A percentile compares a stretch with the other conserved stretches of the same genome.
Conservation (phyloP, 2,329 filamentous ascomycete species). For the Colletotrichum echinochloae region DNA sequence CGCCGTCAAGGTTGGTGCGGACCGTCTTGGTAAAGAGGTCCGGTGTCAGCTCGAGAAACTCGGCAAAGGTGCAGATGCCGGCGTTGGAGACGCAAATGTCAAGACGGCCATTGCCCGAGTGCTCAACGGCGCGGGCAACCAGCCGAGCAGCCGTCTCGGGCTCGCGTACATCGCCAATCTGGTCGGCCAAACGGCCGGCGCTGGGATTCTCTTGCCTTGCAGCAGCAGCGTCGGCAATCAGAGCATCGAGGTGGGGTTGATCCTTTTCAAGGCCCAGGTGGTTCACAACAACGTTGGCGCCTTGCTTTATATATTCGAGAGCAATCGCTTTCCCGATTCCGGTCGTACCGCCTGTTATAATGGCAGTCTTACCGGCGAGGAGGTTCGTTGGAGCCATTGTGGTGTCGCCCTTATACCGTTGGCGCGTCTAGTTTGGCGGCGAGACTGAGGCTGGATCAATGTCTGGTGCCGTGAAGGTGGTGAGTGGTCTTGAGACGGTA, state of each 20-base stretch:
- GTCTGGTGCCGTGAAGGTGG: slow-evolving; percentile 10
- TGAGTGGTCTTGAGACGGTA: slow-evolving; percentile 1
- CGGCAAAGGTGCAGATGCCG: slow-evolving; percentile 87
- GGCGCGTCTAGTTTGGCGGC: not conserved
- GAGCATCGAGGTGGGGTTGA: slow-evolving; percentile 62
- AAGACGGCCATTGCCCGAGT: slow-evolving; percentile 67
- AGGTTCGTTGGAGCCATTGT: slow-evolving; percentile 64
- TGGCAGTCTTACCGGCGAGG: slow-evolving; percentile 80
- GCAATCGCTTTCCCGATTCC: slow-evolving; percentile 90
- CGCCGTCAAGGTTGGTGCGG: slow-evolving; percentile 84
- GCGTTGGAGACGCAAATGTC: slow-evolving; percentile 91
- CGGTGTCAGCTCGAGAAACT: slow-evolving; percentile 81
- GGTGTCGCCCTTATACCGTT: not conserved
- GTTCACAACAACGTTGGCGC: slow-evolving; percentile 83
- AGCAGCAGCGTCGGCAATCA: slow-evolving; percentile 63
- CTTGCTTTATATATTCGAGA: slow-evolving; percentile 81
- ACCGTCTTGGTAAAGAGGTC: slow-evolving; percentile 79
- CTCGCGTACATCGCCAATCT: slow-evolving; percentile 82
- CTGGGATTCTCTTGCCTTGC: slow-evolving; percentile 59
- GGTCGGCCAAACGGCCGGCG: slow-evolving; percentile 70
- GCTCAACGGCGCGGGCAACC: slow-evolving; percentile 72
- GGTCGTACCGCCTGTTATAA: slow-evolving; percentile 88
- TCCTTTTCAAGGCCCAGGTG: slow-evolving; percentile 74
- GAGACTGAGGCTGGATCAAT: slow-evolving; percentile 12
- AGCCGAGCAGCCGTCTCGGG: slow-evolving; percentile 77